Evolutionary conservation across 768 basidiomycete species (phyloP), one percentile per base, ranked within the genome.

Genomic region (Porphyrellus cyaneotinctus): DNA sequence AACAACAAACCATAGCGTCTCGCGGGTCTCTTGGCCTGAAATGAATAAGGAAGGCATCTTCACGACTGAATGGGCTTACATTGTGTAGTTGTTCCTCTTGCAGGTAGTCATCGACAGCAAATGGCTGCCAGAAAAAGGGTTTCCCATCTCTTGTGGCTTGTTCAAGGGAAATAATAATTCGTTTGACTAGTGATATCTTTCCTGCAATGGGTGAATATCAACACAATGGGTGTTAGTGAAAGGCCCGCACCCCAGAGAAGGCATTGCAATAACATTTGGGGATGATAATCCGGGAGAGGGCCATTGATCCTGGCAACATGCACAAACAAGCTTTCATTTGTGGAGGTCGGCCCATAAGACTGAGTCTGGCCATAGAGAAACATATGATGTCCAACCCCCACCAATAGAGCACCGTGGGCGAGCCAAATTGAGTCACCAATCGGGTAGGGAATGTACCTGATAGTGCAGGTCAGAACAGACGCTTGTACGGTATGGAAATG

Each of bases 341-440:
- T 59, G 6, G 61, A 53, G 45, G 60, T 51, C 37, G 57, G 44
- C 47, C 58, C 23, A 63, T 53, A 53, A 10, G 53, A 51, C 38
- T 53, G 59, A 22, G 61, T 72, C 53, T 84, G 82, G 43, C 85
- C 85, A 68, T 83, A 94, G 38, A 95, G 77, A 57, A 82, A 83
- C 78, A 95, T 80, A 60, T 93, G 85, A 63, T 91, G 89, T 1
- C 89, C 88, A 24, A 87, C 84, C 33, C 84, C 91, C 33, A 97
- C 75, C 4, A 95, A 77, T 39, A 98, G 74, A 4, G 86, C 85
- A 15, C 94, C 92, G 57, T 85, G 78, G 11, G 87, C 82, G 6
- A 92, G 77, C 94, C 94, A 97, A 35, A 95, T 91, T 3, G 94
- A 95, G 65, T 97, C 91, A 37, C 75, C 82, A 62, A 97, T 95